Conservation (phyloP, 2,329 filamentous ascomycete species). For the Fusarium avenaceum region DNA sequence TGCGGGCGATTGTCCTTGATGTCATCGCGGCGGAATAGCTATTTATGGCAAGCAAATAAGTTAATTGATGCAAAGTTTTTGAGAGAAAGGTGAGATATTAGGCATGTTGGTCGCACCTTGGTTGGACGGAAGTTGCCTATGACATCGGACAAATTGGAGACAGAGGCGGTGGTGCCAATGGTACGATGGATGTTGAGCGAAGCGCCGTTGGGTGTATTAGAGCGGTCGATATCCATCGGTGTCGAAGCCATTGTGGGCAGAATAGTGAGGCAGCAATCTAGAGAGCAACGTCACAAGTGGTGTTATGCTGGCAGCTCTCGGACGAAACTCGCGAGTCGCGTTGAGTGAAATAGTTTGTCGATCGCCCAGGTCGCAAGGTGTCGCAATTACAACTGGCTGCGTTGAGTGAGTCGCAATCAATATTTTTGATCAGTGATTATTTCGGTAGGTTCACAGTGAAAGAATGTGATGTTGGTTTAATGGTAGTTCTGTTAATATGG, state of each 20-base stretch:
- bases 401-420: not conserved
- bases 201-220: constrained; percentile 57
- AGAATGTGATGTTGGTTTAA: not conserved
- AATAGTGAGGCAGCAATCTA: not conserved
- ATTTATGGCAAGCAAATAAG: not conserved
- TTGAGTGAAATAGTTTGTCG: not conserved
- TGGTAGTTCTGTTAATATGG: constrained; percentile 12
- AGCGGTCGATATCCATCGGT: constrained; percentile 69
- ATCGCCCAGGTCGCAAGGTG: constrained; percentile 6
- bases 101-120: constrained; percentile 70
- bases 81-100: not conserved
- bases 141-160: constrained; percentile 81
- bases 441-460: not conserved
- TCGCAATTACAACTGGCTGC: not conserved
- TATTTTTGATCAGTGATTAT: not conserved
- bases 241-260: constrained; percentile 62
- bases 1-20: constrained; percentile 65
- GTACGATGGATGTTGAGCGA: constrained; percentile 66
- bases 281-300: not conserved
- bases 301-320: constrained; percentile 2
- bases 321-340: constrained; percentile 19
- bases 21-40: constrained; percentile 71
- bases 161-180: constrained; percentile 59
- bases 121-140: constrained; percentile 83
- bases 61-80: not conserved